Evolutionary conservation across 106 monocot species (phyloP), one percentile per base, ranked within the genome.

Genomic region (Dendrobium nobile): DNA sequence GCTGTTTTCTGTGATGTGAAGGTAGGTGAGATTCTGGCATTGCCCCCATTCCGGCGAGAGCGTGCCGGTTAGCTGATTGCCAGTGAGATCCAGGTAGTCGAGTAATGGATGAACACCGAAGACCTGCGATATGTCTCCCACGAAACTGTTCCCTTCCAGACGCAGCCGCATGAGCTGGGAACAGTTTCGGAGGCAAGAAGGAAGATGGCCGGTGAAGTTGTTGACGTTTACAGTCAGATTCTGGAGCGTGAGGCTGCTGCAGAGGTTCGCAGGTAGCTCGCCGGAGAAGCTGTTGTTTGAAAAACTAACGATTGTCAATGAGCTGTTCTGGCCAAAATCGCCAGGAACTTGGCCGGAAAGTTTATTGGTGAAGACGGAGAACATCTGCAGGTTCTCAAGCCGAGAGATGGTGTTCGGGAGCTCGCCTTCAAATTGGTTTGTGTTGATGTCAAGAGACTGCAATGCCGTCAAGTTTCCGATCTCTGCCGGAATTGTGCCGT

Each of bases 341-440:
- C 55, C 37, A 0, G 93, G 88, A 2, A 96, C 58, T 2, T 45
- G 65, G 9, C 93, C 93, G 78, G 79, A 26, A 55, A 96, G 80
- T 6, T 74, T 72, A 67, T 96, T 96, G 79, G 83, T 85, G 84
- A 90, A 93, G 44, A 96, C 83, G 73, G 94, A 92, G 47, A 96
- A 67, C 80, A 96, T 90, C 9, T 88, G 88, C 26, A 96, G 96
- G 27, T 90, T 92, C 59, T 81, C 77, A 82, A 94, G 92, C 2
- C 85, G 87, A 22, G 90, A 76, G 41, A 96, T 87, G 84, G 84
- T 80, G 20, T 55, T 20, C 0, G 96, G 93, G 42, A 96, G 82
- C 6, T 22, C 7, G 0, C 96, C 93, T 47, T 77, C 77, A 16
- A 96, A 67, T 19, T 82, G 80, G 84, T 96, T 96, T 24, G 85